Conservation (phyloP, 78 protist genomes). For the Dictyostelium brefeldianum region DNA sequence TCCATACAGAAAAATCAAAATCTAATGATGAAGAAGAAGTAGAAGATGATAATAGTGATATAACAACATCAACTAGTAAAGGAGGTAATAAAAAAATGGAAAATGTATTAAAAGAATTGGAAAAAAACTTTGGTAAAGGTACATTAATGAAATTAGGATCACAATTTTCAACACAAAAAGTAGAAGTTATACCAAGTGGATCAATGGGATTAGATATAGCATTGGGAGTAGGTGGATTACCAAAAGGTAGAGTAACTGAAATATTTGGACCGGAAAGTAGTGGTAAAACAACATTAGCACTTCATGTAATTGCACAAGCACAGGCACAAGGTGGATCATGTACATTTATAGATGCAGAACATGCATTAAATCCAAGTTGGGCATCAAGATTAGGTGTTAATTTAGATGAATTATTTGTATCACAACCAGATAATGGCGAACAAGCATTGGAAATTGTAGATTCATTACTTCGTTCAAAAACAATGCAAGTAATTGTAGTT, state of each 20-base stretch:
- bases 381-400: slow-evolving; percentile 83
- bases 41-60: neutral
- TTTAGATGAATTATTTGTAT: slow-evolving; percentile 71
- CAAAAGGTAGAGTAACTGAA: slow-evolving; percentile 80
- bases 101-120: slow-evolving; percentile 54
- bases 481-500: slow-evolving; percentile 81
- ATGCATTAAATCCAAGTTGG: slow-evolving; percentile 85
- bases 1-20: neutral
- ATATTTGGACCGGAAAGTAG: slow-evolving; percentile 89
- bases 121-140: slow-evolving; percentile 81
- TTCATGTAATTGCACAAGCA: slow-evolving; percentile 84
- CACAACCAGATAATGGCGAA: slow-evolving; percentile 90
- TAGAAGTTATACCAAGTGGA: slow-evolving; percentile 80
- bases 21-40: neutral
- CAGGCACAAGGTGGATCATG: slow-evolving; percentile 86
- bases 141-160: slow-evolving; percentile 66
- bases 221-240: slow-evolving; percentile 85
- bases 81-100: slow-evolving; percentile 14
- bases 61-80: slow-evolving; percentile 13
- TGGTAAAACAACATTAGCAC: slow-evolving; percentile 83
- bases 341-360: slow-evolving; percentile 88
- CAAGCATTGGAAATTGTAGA: slow-evolving; percentile 88
- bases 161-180: slow-evolving; percentile 62
- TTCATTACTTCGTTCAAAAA: slow-evolving; percentile 62
- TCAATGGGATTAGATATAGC: slow-evolving; percentile 86